These are phyloP conservation scores for Rhynchospora breviuscula DNA, from an alignment of 176 grass and related monocot species.

Conservation along the genomic window DNA sequence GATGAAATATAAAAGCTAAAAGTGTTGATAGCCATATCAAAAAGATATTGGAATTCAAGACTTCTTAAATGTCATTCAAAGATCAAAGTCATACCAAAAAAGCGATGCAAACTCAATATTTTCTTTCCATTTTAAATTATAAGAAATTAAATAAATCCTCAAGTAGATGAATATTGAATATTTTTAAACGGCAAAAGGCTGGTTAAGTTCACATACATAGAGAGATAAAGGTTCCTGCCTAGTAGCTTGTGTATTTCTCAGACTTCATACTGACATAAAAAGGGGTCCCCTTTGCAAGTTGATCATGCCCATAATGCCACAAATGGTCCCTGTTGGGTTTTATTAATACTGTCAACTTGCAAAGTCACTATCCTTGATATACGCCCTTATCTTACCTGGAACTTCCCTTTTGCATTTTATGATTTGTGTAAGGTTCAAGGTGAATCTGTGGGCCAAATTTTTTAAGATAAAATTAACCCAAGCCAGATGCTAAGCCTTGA, in stretches of 20 bases:
- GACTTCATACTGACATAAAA: conserved; percentile 6
- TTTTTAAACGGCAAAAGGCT: not conserved
- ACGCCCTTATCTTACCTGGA: not conserved
- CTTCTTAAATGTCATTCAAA: no score
- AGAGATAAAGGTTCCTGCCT: not conserved
- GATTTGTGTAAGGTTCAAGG: not conserved
- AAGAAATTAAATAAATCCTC: no score
- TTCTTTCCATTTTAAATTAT: no score
- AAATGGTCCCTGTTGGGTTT: conserved; percentile 15
- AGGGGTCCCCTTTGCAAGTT: conserved; percentile 21
- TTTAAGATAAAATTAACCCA: not conserved
- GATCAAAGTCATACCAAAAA: no score
- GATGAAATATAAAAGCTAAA: no score
- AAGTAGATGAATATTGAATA: no score
- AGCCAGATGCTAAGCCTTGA: not conserved
- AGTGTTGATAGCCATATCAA: no score
- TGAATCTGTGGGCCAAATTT: not conserved
- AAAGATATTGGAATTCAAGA: no score
- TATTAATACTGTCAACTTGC: not conserved
- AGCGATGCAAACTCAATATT: no score
- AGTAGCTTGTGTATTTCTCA: not conserved
- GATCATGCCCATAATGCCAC: conserved; percentile 20
- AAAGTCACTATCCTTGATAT: not conserved
- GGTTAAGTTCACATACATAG: not conserved
- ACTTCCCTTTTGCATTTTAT: not conserved